Evolutionary conservation across 208 protist genomes (phyloP).

Genomic region (Leishmania tropica): DNA sequence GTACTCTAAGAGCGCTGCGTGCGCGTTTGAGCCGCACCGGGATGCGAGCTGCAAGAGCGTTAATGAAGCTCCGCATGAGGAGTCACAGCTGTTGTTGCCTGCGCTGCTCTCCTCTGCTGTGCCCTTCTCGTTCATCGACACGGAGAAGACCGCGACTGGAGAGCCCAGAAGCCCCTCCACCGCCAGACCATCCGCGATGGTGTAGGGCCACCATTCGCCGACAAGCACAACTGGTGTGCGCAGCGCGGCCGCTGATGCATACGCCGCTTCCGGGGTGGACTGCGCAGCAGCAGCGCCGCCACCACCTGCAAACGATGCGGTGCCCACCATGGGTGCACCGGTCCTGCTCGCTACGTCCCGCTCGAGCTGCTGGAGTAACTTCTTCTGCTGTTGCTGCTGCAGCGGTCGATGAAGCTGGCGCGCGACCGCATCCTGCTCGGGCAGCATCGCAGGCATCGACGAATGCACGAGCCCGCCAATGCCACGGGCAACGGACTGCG

Average conservation of each 20-base stretch:
- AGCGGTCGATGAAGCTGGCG: neutral
- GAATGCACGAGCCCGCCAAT: neutral
- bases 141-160: conserved; percentile 1
- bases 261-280: neutral
- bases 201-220: conserved; percentile 3
- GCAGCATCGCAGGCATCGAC: neutral
- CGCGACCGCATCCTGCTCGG: neutral
- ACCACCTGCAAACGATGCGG: neutral
- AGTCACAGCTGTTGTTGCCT: neutral
- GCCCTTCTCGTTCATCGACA: conserved; percentile 7
- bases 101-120: neutral
- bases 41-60: neutral
- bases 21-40: neutral
- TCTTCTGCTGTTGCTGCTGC: conserved; percentile 5
- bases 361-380: neutral
- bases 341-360: neutral
- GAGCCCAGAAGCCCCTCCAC: conserved; percentile 6
- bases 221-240: conserved; percentile 2
- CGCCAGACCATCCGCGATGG: conserved; percentile 15
- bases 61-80: neutral
- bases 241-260: neutral
- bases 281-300: neutral
- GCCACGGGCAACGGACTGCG: neutral
- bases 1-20: conserved; percentile 14
- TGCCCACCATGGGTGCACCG: neutral